phyloP scores from a whole-genome alignment of 306 rosid species.

The Cucumis sativus region DNA sequence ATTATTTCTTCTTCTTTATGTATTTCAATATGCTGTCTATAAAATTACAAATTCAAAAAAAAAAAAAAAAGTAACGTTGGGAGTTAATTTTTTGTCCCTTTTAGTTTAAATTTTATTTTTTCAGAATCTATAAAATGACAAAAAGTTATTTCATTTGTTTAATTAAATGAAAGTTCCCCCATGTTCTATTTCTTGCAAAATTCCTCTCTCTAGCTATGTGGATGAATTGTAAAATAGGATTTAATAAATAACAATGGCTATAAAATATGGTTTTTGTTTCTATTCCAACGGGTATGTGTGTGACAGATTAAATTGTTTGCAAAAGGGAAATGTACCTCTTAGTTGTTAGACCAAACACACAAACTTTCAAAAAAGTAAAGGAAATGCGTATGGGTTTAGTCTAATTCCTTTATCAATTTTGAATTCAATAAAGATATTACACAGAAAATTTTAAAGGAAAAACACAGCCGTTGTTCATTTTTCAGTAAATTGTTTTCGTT shows the following conservation, averaged over 20 bases:
- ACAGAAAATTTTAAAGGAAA: neutral
- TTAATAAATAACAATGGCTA: neutral
- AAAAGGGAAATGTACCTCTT: neutral
- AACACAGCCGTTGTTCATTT: neutral
- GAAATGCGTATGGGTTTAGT: neutral
- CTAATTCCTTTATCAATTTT: neutral
- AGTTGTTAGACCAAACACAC: neutral
- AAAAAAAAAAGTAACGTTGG: constrained; percentile 7
- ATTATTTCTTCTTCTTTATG: neutral
- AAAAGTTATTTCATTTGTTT: neutral
- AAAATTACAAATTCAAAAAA: neutral
- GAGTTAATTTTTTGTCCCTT: neutral
- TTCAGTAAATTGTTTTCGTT: neutral
- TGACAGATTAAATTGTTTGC: neutral
- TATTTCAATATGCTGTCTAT: neutral
- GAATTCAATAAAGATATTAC: neutral
- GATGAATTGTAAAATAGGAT: neutral
- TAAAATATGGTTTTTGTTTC: neutral
- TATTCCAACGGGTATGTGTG: neutral
- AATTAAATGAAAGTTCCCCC: neutral
- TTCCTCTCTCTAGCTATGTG: neutral
- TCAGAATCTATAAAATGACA: neutral
- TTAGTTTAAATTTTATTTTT: neutral
- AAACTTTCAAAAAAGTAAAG: constrained; percentile 1
- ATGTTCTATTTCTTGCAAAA: neutral